Evolutionary conservation across 805 yeast species (phyloP).

Genomic region (Monosporozyma servazzii): DNA sequence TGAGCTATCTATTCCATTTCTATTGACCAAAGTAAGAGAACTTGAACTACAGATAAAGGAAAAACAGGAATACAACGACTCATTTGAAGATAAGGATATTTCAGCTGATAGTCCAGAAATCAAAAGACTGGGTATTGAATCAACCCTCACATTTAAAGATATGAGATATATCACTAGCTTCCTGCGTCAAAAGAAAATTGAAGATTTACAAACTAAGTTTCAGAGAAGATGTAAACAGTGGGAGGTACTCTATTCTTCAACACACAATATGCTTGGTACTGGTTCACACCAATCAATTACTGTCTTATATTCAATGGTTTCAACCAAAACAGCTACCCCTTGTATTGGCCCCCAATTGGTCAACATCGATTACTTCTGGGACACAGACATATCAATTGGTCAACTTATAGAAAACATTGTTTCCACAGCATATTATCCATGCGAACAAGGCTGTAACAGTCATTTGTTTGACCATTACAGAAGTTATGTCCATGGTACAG

Average conservation of each 20-base stretch:
- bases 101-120: constrained; percentile 10
- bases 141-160: constrained; percentile 29
- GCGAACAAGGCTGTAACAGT: constrained; percentile 79
- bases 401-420: constrained; percentile 76
- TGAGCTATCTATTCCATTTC: constrained; percentile 57
- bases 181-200: constrained; percentile 26
- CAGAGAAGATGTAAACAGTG: constrained; percentile 44
- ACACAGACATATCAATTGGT: constrained; percentile 83
- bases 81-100: constrained; percentile 18
- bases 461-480: constrained; percentile 64
- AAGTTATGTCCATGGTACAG: constrained; percentile 81
- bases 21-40: constrained; percentile 45
- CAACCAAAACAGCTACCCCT: constrained; percentile 77
- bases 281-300: constrained; percentile 70
- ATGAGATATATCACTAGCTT: constrained; percentile 26
- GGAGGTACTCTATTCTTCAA: constrained; percentile 49
- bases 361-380: constrained; percentile 80
- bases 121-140: constrained; percentile 17
- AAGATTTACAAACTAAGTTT: constrained; percentile 26
- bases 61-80: constrained; percentile 19
- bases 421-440: constrained; percentile 51
- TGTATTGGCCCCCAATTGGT: constrained; percentile 87
- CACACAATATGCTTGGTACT: constrained; percentile 56
- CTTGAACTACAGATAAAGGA: constrained; percentile 36
- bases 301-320: constrained; percentile 72